phyloP scores from a whole-genome alignment of 257 asterid genomes.

The Nicotiana obtusifolia region DNA sequence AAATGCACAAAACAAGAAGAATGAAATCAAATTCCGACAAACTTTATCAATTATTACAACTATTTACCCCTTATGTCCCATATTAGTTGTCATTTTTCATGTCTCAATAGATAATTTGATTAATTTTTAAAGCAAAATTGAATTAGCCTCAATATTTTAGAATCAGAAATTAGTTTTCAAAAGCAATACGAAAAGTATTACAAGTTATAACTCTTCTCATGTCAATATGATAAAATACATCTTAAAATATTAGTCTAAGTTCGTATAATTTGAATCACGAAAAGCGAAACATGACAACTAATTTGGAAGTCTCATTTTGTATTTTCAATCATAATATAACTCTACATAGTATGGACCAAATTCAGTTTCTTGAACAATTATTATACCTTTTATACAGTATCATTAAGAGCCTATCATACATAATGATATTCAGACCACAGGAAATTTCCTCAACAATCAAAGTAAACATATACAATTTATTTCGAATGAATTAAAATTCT shows the following conservation, averaged over 20 bases:
- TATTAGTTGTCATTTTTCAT: too few species aligned
- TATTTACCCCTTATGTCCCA: too few species aligned
- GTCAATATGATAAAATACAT: too few species aligned
- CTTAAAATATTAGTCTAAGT: too few species aligned
- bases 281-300: too few species aligned
- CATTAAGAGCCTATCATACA: not conserved
- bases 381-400: not conserved
- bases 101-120: fast-evolving
- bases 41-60: not conserved
- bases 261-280: too few species aligned
- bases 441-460: not conserved
- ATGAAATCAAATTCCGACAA: not conserved
- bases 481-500: not conserved
- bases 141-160: too few species aligned
- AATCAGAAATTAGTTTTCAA: too few species aligned
- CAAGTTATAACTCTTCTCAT: too few species aligned
- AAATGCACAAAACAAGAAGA: not conserved
- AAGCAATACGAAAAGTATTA: too few species aligned
- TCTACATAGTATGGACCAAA: not conserved
- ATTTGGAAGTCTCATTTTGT: too few species aligned
- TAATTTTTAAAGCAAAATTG: too few species aligned
- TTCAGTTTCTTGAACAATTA: not conserved
- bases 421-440: not conserved
- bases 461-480: not conserved
- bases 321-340: not conserved